A percentile compares a stretch with the other conserved stretches of the same genome.
Evolutionary conservation across 345 rosid species (phyloP).

Genomic region (Brassica nigra): DNA sequence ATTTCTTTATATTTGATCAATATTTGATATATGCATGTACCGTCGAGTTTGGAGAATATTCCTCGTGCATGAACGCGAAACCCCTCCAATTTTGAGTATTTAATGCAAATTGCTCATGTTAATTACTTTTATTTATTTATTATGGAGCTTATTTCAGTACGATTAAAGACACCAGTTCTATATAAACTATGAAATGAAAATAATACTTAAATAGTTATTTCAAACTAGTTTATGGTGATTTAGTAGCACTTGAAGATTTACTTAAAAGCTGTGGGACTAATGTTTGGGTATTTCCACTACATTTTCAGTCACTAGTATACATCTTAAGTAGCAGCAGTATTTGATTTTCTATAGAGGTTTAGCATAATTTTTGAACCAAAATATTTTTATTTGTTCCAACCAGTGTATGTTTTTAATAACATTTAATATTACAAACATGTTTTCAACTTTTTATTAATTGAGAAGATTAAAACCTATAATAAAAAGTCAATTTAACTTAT

Average conservation of each 20-base stretch:
- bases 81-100: background rate
- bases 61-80: slow-evolving; percentile 3
- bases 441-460: too few relatives aligned
- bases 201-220: background rate
- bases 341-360: background rate
- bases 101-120: background rate
- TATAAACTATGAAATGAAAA: background rate
- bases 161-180: background rate
- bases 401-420: background rate
- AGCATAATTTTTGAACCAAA: background rate
- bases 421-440: too few relatives aligned
- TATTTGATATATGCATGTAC: background rate
- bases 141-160: background rate
- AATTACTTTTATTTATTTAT: background rate
- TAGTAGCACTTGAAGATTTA: background rate
- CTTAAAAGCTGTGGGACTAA: background rate
- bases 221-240: background rate
- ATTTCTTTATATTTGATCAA: background rate
- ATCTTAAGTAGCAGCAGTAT: background rate
- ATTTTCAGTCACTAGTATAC: background rate
- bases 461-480: too few relatives aligned
- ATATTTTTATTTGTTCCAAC: background rate
- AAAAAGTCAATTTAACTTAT: too few relatives aligned
- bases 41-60: slow-evolving; percentile 17
- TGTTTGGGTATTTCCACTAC: background rate